These are phyloP conservation scores for Pelargonium fulgidum DNA, from an alignment of 441 rosid genomes.

Conservation along the genomic window DNA sequence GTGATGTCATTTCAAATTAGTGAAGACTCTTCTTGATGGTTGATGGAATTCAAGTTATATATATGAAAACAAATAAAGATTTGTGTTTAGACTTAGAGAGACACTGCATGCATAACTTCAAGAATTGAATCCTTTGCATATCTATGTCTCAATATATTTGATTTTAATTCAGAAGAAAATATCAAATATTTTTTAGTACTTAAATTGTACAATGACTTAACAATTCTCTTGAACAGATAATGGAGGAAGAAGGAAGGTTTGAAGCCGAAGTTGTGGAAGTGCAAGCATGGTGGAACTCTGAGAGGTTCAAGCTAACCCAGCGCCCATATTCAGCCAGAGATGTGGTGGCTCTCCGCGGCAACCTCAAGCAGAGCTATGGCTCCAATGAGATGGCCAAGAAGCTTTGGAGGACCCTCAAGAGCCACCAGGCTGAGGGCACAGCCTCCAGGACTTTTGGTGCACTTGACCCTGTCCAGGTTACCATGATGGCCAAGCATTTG, in stretches of 20 bases:
- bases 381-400: constrained; percentile 84
- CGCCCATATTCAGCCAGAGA: constrained; percentile 80
- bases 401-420: constrained; percentile 82
- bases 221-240: constrained; percentile 29
- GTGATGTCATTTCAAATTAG: no score
- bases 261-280: constrained; percentile 85
- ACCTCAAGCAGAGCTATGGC: constrained; percentile 64
- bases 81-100: no score
- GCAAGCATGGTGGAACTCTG: constrained; percentile 90
- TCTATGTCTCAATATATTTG: no score
- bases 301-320: constrained; percentile 79
- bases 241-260: constrained; percentile 88
- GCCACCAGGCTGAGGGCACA: constrained; percentile 74
- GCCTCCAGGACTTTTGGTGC: constrained; percentile 91
- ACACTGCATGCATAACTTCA: no score
- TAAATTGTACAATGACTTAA: neutral
- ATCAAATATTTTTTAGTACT: neutral
- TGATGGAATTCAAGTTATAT: no score
- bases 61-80: no score
- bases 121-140: no score
- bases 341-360: constrained; percentile 76
- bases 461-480: constrained; percentile 79
- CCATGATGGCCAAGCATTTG: constrained; percentile 90
- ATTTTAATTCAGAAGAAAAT: no score
- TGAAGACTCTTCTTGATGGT: no score